Evolutionary conservation across 805 yeast genomes (phyloP), one percentile per base, ranked within the genome.

Genomic region (Maudiozyma pseudohumilis): DNA sequence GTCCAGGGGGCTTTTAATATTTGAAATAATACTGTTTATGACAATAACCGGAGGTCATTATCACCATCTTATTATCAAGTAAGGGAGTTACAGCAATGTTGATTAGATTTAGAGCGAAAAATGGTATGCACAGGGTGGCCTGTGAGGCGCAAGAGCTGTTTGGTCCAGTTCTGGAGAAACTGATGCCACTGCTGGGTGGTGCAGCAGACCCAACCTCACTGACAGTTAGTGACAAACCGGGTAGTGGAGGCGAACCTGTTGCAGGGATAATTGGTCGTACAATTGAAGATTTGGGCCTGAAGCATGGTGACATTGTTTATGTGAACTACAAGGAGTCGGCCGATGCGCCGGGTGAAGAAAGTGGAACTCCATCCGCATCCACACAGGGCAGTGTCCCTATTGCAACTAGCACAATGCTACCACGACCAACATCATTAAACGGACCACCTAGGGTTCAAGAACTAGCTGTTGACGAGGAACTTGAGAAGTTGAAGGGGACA

Each of bases 81-180:
- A n/a, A n/a, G n/a, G n/a, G n/a, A n/a, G n/a, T n/a, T n/a, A n/a
- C n/a, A n/a, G n/a, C n/a, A 24, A 59, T 60, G 86, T 73, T 88
- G 47, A 63, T 82, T 17, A 68, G 98, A 52, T 85, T 92, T 60
- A 72, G 95, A 52, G 69, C 92, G 21, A 84, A 75, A 51, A 82
- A 83, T 47, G 97, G 97, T 7, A 80, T 77, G 72, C 75, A 74
- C 55, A 71, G 97, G 38, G 70, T 83, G 25, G 55, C 63, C 19
- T 74, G 72, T 21, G 74, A 74, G 19, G 60, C 65, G 3, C 34
- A 48, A 1, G 67, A 65, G 16, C 62, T 63, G 7, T 75, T 83
- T 42, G 52, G 59, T 4, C 46, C 48, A 0, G 72, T 74, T 1
- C 45, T 77, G 19, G 69, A 65, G 19, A 60, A 63, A 34, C 57